phyloP scores from a whole-genome alignment of 2,329 filamentous ascomycete species.

The Waltergamsia citrina region DNA sequence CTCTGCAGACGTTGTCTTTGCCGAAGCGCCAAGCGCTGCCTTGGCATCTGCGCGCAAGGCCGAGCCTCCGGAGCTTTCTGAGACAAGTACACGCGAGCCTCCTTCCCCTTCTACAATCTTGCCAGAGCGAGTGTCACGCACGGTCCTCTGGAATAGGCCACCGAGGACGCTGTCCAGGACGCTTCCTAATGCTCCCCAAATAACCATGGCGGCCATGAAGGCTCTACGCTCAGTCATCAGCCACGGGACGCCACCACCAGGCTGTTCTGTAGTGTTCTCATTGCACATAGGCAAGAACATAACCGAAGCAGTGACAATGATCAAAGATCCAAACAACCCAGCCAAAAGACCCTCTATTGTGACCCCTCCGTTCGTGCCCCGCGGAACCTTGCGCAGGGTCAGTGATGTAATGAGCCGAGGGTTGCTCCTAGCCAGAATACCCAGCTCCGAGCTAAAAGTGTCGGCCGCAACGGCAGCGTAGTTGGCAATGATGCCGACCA shows the following conservation, averaged over 20 bases:
- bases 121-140: conserved; percentile 72
- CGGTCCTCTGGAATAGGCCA: conserved; percentile 74
- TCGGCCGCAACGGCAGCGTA: conserved; percentile 90
- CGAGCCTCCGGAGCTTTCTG: conserved; percentile 12
- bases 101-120: conserved; percentile 85
- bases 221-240: conserved; percentile 30
- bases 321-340: conserved; percentile 63
- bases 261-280: conserved; percentile 21
- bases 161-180: conserved; percentile 83
- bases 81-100: conserved; percentile 48
- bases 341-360: conserved; percentile 65
- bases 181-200: conserved; percentile 72
- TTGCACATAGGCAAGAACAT: conserved; percentile 61
- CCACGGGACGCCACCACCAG: conserved; percentile 40
- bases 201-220: conserved; percentile 49
- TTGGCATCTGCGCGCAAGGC: conserved; percentile 21
- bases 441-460: conserved; percentile 91
- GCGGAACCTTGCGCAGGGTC: conserved; percentile 67
- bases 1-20: conserved; percentile 30
- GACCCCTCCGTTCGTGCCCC: conserved; percentile 89
- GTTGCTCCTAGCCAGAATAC: conserved; percentile 67
- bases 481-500: conserved; percentile 63
- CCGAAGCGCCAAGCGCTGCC: background rate
- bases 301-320: conserved; percentile 57
- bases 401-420: conserved; percentile 83